Base-by-base conservation (phyloP, 805 yeast genomes). In the Candida berthetii region DNA sequence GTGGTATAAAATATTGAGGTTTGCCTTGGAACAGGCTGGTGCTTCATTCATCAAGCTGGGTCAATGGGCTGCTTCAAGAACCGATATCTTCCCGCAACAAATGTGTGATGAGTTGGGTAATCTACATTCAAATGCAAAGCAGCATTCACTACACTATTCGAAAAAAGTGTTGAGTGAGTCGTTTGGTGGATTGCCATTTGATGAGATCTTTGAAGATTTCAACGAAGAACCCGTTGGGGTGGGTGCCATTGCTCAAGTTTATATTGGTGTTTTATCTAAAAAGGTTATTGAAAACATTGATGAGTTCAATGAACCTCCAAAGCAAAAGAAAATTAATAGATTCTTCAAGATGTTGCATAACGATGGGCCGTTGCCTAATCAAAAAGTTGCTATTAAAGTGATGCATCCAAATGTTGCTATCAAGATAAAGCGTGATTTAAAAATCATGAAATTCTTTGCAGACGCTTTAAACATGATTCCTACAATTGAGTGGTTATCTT, bases 221-320 rank as follows among this genome's bases (percentile, higher is more conserved):
- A 65, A 76, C 28, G 80, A 76, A 24, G 69, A 59, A 31, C 98
- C 98, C 0, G 65, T 90, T 7, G 99, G 99, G 1, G 91, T 91
- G n/a, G 99, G 99, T 13, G 96, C 99, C 2, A 93, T 93, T 66
- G 99, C 96, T 1, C 99, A 93, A 62, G 99, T 93, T 3, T 86
- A 91, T 62, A 62, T 76, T 31, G 97, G 85, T 1, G 80, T 78
- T 48, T 62, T 87, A 19, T 74, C 80, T 14, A 55, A 62, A 15
- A 63, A 64, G 33, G 72, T 73, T 11, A 60, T 76, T 18, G 53
- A 60, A 8, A 60, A 60, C 43, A 67, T 65, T 16, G 58, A 53
- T 27, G 61, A 53, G 3, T 47, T 44, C 49, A 45, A 18, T 1
- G 17, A 35, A 51, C 53, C 27, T 22, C 8, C 24, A 22, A 55